Evolutionary conservation across 805 yeast genomes (phyloP), one percentile per base, ranked within the genome.

Genomic region (Brettanomyces bruxellensis): DNA sequence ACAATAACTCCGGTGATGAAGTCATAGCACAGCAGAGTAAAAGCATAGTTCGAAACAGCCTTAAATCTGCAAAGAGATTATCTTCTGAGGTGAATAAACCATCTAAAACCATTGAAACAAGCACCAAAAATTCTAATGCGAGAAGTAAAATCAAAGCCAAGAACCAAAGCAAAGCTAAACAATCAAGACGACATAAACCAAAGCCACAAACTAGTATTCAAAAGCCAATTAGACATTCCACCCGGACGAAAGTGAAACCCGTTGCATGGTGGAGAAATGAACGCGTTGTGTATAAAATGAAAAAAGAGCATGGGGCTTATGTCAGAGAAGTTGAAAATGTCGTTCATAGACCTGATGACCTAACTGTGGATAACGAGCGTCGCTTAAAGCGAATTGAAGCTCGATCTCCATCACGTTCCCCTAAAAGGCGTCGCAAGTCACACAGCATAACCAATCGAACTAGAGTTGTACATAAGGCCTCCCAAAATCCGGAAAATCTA

Each of bases 231-330:
- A 69, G 95, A 51, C 67, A 86, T 51, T 84, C 95, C 0, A 69
- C 73, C 32, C 71, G 96, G 55, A 75, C 78, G 0, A 75, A 76
- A 50, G 72, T 84, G 5, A 76, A 81, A 3, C 91, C 95, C 0
- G 66, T 88, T 51, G 90, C 87, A 3, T 85, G 73, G 59, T 88
- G 96, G 96, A 76, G 85, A 59, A 86, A 85, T 56, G 96, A 88
- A 62, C 70, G 79, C 49, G 75, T 84, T 30, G 75, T 85, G 3
- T 88, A 84, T 56, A 68, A 71, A 38, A 55, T 66, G 5, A 61
- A 53, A 18, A 59, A 52, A 14, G 74, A 72, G 47, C 71, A 75
- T 4, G 76, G 76, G 45, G 65, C 71, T 18, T 69, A 76, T 6
- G 72, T 81, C 6, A 79, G 79, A 44, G 76, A 77, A 39, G 72